A percentile compares a stretch with the other conserved stretches of the same genome.
These are phyloP conservation scores for Xylaria nigripes DNA, from an alignment of 495 filamentous ascomycete genomes.

Conservation along the genomic window DNA sequence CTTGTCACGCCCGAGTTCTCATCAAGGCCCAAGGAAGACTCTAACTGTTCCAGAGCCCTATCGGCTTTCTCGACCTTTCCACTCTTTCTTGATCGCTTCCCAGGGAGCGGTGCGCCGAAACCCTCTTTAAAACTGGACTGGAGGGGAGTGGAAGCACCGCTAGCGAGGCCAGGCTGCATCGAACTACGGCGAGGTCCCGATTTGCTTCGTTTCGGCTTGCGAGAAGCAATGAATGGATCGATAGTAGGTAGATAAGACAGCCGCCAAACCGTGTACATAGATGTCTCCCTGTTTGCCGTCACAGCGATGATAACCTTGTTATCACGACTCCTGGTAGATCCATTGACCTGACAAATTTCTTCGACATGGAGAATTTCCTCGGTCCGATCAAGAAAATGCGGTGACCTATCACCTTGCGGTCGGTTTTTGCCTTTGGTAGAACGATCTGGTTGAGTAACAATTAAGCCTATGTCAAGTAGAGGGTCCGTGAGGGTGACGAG, in stretches of 20 bases:
- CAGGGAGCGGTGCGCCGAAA: conserved; percentile 39
- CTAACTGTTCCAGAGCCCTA: conserved; percentile 46
- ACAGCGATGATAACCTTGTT: conserved; percentile 65
- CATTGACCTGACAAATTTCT: conserved; percentile 15
- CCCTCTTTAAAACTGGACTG: conserved; percentile 44
- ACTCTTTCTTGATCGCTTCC: conserved; percentile 37
- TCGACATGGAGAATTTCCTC: conserved; percentile 77
- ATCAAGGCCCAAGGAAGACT: conserved; percentile 68
- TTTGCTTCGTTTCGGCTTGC: conserved; percentile 40
- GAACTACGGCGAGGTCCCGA: conserved; percentile 73
- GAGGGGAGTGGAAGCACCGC: conserved; percentile 74
- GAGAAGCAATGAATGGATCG: conserved; percentile 43
- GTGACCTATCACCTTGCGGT: conserved; percentile 14
- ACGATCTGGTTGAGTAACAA: conserved; percentile 50
- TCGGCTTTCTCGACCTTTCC: conserved; percentile 42
- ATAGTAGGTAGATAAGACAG: conserved; percentile 57
- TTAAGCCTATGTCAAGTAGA: conserved; percentile 73
- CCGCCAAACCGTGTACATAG: conserved; percentile 71
- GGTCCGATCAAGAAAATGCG: conserved; percentile 47
- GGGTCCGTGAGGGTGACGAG: conserved; percentile 84
- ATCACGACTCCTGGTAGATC: conserved; percentile 11
- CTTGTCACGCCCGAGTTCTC: conserved; percentile 46
- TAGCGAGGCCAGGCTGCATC: conserved; percentile 64
- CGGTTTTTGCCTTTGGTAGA: conserved; percentile 17
- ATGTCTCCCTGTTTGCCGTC: conserved; percentile 66